Evolutionary conservation across 192 early-diverging fungal genomes (phyloP).

Genomic region (Haplosporangium gracile): DNA sequence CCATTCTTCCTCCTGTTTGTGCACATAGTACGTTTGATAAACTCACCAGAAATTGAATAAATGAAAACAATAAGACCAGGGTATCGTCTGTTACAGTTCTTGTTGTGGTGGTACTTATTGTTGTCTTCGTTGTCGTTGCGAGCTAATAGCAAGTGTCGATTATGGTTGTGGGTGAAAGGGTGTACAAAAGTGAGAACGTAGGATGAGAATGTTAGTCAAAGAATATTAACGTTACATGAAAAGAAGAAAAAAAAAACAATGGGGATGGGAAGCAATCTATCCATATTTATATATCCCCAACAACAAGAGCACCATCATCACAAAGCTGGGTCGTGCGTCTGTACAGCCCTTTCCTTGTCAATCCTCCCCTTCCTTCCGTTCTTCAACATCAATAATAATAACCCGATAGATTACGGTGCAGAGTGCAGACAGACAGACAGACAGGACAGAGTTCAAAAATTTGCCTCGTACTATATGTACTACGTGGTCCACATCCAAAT

Average conservation of each 20-base stretch:
- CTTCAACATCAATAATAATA: not conserved
- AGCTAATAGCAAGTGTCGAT: not conserved
- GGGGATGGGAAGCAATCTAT: not conserved
- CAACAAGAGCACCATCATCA: not conserved
- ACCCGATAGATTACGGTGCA: constrained; percentile 4
- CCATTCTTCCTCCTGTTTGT: not conserved
- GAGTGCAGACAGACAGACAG: not conserved
- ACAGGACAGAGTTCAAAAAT: not conserved
- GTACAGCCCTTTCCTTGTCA: not conserved
- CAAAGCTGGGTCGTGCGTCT: constrained; percentile 2
- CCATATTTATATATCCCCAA: not conserved
- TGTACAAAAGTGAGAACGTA: not conserved
- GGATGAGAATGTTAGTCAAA: not conserved
- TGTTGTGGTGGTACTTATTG: too few relatives aligned
- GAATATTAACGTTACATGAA: not conserved
- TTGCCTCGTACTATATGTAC: not conserved
- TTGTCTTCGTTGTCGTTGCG: too few relatives aligned
- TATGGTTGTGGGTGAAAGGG: not conserved
- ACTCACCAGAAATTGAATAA: not conserved
- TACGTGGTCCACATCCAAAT: not conserved
- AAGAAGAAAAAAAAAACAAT: not conserved
- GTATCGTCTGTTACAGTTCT: too few relatives aligned
- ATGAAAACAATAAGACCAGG: not conserved
- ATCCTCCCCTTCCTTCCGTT: too few relatives aligned
- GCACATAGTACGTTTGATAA: not conserved